Base-by-base conservation (phyloP, 805 yeast species). In the Zygosaccharomyces gambellarensis region DNA sequence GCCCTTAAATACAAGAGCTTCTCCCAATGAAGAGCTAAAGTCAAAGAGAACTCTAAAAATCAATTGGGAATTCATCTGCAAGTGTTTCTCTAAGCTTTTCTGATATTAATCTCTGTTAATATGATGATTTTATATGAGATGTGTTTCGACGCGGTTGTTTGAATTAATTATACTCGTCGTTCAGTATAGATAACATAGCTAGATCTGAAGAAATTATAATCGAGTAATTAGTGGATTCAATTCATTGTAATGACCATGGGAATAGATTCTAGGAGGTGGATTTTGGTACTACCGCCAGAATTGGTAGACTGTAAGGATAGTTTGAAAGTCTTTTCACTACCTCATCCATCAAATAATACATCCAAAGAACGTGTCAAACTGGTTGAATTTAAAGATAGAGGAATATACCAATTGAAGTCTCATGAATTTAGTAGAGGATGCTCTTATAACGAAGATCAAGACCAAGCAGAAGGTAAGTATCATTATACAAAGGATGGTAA, bases 381-480 rank as follows among this genome's bases (percentile, higher is more conserved):
- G 12, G 45, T 62, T 2, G 46, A 50, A 25, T 27, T 51, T 8
- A 28, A 43, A 6, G 52, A 47, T 31, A 51, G 47, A 10, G 46
- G 52, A 32, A 19, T 52, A 3, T 62, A 48, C 39, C 59, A 56
- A 43, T 28, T 64, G 32, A 57, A 57, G 42, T 41, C 52, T 10
- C 60, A 59, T 31, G 39, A 50, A n/a, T 63, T 62, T 45, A 58
- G 68, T 44, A 59, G 55, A 44, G 62, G 67, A 7, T 51, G 56
- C 23, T 17, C 46, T 27, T 57, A 53, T 48, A 52, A 59, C 31
- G 47, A 56, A 5, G 47, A 50, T 10, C 53, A 56, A 7, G 65
- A 62, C 44, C 39, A 57, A 41, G 56, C 60, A 5, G 56, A 52
- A 8, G 67, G 58, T 11, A 55, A 49, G 14, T 62, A 63, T 45